Evolutionary conservation across 148 eudicot species (phyloP).

Genomic region (Nepenthes mirabilis): DNA sequence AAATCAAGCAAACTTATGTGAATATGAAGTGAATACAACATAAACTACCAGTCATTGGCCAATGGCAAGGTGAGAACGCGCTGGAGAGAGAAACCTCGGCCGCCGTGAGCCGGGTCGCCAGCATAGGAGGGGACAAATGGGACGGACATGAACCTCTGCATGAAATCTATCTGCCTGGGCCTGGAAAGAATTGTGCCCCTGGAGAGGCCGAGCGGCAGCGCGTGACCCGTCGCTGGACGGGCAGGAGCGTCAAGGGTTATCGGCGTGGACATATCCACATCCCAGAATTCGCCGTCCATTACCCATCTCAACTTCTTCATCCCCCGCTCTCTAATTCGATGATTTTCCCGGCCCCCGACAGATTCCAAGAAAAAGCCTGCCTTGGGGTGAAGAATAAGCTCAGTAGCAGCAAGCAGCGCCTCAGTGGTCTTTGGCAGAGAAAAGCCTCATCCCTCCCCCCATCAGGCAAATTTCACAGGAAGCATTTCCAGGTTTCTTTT

Average conservation of each 20-base stretch:
- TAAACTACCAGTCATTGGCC: slow-evolving; percentile 33
- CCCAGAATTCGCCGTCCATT: slow-evolving; percentile 67
- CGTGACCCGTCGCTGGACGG: slow-evolving; percentile 36
- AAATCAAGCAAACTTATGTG: background rate
- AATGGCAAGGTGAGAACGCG: slow-evolving; percentile 47
- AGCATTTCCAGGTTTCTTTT: no score
- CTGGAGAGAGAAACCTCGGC: slow-evolving; percentile 44
- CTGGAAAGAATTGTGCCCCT: slow-evolving; percentile 52
- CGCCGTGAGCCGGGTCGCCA: slow-evolving; percentile 12
- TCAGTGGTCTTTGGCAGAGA: no score
- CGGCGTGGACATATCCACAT: slow-evolving; percentile 72
- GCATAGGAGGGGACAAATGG: slow-evolving; percentile 47
- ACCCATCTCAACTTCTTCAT: slow-evolving; percentile 81
- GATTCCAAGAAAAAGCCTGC: no score
- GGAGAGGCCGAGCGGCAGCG: slow-evolving; percentile 50
- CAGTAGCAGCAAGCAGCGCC: no score
- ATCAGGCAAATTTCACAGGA: no score
- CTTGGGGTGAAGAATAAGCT: no score
- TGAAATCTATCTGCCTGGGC: slow-evolving; percentile 64
- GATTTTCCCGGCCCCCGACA: no score
- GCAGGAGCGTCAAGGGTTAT: slow-evolving; percentile 56
- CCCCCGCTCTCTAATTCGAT: background rate
- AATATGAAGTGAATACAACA: background rate
- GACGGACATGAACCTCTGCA: slow-evolving; percentile 63
- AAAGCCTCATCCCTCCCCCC: no score